Evolutionary conservation across 2,329 filamentous ascomycete species (phyloP), one percentile per base, ranked within the genome.

Genomic region (Ceratocystis cacaofunesta): DNA sequence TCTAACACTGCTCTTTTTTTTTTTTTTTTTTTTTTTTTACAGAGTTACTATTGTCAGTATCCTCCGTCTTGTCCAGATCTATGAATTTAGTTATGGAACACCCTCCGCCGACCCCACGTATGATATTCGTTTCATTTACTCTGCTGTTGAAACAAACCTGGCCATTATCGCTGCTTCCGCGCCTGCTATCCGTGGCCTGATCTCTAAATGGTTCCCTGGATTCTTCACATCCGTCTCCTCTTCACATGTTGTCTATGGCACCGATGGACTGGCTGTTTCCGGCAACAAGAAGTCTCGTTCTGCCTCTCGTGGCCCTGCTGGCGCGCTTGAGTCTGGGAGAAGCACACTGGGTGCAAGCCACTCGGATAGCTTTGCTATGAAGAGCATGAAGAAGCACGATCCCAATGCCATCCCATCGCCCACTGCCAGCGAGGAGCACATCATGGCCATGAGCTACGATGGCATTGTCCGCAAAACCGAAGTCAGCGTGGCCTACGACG

Each of bases 391-490:
- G 68, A 69, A 68, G 2, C 69, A 68, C 17, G 73, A 74, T 4
- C 74, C 74, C 62, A 72, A 75, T 41, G 70, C 74, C 36, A 70
- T 72, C 10, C 69, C 69, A 19, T 74, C 74, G 57, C 72, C 74
- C 1, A 72, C 70, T 4, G 71, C 71, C 1, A 74, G 71, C 17
- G 73, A 76, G 68, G 75, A 76, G 68, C 74, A 76, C 66, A 76
- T 76, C 50, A 74, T 76, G 71, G 44, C 28, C 5, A 30, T 32
- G 4, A 73, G 73, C 2, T 73, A 75, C 68, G 73, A 75, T 60
- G 74, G 75, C 43, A 77, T 77, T 43, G 69, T 77, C 62, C 71
- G 74, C 10, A 75, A 73, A 15, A 75, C 72, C 0, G 72, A 75
- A 12, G 68, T 73, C 25, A 68, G 72, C 57, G 67, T 72, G 10